Evolutionary conservation across 257 asterid species (phyloP).

Genomic region (Misopates orontium): DNA sequence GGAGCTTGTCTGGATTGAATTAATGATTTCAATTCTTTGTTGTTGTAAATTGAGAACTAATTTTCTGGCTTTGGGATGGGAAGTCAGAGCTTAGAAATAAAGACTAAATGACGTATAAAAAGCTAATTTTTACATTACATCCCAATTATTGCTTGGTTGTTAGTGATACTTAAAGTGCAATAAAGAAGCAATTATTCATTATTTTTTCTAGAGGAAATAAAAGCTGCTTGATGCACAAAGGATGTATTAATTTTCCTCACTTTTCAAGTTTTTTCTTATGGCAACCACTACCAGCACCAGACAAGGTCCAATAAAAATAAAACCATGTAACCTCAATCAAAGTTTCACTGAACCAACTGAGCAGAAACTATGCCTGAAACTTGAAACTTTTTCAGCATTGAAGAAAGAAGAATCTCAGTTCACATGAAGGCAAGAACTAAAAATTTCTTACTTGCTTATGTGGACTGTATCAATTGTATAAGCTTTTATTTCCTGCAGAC

Average conservation of each 20-base stretch:
- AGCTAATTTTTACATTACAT: neutral
- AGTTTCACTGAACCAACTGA: neutral
- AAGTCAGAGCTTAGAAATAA: no score
- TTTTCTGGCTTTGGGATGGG: no score
- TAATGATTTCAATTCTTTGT: neutral
- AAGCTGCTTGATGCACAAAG: conserved; percentile 4
- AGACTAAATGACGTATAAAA: conserved; percentile 5
- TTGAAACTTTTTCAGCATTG: neutral
- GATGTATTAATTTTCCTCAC: neutral
- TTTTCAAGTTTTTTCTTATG: neutral
- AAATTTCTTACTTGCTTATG: neutral
- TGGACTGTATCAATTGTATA: neutral
- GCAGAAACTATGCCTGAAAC: neutral
- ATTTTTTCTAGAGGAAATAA: neutral
- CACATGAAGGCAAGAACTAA: neutral
- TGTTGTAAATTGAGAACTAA: neutral
- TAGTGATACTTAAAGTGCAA: neutral
- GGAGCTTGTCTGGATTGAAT: neutral
- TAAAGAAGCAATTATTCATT: neutral
- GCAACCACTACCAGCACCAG: neutral
- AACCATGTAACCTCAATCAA: no score
- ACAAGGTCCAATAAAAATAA: neutral
- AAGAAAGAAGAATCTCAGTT: neutral
- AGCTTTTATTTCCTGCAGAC: neutral
- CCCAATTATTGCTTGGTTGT: neutral